Conservation (phyloP, 176 grass and related monocot genomes). For the Hordeum marinum region DNA sequence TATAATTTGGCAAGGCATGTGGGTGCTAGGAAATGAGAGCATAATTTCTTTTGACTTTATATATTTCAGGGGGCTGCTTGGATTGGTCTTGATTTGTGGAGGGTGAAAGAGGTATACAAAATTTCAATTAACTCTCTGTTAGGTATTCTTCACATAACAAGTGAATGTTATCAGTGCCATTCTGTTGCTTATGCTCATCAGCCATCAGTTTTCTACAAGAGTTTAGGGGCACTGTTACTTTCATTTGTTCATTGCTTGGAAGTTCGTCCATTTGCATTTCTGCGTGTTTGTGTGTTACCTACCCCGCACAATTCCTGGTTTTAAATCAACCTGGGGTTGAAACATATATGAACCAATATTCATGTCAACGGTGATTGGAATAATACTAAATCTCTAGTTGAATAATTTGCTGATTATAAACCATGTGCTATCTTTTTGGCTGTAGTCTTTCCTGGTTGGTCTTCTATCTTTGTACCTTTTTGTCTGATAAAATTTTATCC, state of each 20-base stretch:
- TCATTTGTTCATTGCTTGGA: background rate
- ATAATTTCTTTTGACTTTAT: slow-evolving; percentile 10
- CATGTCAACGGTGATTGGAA: background rate
- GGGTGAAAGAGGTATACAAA: slow-evolving; percentile 54
- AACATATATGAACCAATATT: background rate
- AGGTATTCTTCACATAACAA: slow-evolving; percentile 18
- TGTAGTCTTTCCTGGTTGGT: background rate
- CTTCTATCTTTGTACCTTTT: background rate
- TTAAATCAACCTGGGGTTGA: background rate
- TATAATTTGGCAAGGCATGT: background rate
- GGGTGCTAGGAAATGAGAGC: background rate
- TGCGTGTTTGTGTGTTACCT: background rate
- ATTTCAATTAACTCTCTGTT: slow-evolving; percentile 1
- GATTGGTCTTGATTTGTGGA: slow-evolving; percentile 67
- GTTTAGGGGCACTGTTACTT: background rate
- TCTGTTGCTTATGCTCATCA: background rate
- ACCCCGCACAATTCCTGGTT: background rate
- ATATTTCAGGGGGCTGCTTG: slow-evolving; percentile 64
- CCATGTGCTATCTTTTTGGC: background rate
- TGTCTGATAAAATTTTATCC: background rate
- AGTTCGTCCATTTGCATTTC: slow-evolving; percentile 12
- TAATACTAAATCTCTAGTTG: background rate
- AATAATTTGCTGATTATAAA: background rate
- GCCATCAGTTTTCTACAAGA: background rate
- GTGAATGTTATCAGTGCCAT: slow-evolving; percentile 4